These are phyloP conservation scores for Leccinum boreale DNA, from an alignment of 768 basidiomycete genomes.

Conservation along the genomic window DNA sequence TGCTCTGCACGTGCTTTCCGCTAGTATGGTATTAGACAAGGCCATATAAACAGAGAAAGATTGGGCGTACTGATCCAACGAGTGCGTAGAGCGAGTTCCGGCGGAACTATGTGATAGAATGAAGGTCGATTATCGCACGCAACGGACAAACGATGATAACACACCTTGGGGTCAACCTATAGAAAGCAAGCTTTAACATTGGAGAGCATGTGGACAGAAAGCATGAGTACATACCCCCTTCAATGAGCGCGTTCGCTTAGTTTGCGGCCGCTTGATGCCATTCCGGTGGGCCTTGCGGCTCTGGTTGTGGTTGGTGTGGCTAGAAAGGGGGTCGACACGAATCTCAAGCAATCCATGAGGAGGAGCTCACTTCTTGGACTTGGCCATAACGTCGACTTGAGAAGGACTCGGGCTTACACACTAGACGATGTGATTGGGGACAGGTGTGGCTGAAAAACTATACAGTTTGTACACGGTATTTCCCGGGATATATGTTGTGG, in stretches of 20 bases:
- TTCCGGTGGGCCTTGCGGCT: slow-evolving; percentile 96
- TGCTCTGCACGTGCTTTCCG: slow-evolving; percentile 64
- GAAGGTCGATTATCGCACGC: not conserved
- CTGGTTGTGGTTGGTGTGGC: slow-evolving; percentile 96
- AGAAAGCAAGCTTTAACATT: slow-evolving; percentile 1
- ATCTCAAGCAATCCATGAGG: slow-evolving; percentile 3
- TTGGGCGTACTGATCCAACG: slow-evolving; percentile 62
- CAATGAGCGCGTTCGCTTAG: slow-evolving; percentile 71
- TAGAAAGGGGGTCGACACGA: slow-evolving; percentile 29
- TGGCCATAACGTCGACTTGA: slow-evolving; percentile 66
- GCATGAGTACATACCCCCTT: slow-evolving; percentile 74
- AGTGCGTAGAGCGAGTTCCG: slow-evolving; percentile 75
- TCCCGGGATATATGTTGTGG: slow-evolving; percentile 9
- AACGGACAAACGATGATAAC: slow-evolving; percentile 10
- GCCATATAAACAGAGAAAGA: not conserved
- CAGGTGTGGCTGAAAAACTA: slow-evolving; percentile 35
- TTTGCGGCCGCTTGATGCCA: slow-evolving; percentile 86
- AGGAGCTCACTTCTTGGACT: slow-evolving; percentile 88
- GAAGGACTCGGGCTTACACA: not conserved
- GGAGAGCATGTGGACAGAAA: not conserved
- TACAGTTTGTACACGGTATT: slow-evolving; percentile 25
- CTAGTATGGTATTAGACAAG: slow-evolving; percentile 32
- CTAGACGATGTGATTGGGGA: not conserved
- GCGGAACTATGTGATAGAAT: slow-evolving; percentile 58
- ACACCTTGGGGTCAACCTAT: slow-evolving; percentile 81